These are phyloP conservation scores for Pseudomonodictys pantanalensis DNA, from an alignment of 495 filamentous ascomycete species.

Conservation along the genomic window DNA sequence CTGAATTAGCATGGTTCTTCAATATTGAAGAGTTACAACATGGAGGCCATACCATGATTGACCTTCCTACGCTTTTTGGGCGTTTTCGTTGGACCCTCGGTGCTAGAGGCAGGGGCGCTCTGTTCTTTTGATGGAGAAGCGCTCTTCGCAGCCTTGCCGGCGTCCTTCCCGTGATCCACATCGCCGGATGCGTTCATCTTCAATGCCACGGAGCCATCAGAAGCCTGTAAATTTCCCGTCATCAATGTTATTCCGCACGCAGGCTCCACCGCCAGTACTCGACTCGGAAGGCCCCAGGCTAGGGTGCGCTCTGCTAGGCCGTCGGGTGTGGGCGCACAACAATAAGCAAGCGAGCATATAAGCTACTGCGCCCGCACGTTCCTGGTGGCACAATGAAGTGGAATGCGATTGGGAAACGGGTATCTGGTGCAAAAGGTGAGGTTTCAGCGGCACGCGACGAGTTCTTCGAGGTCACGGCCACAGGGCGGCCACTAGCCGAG, in stretches of 20 bases:
- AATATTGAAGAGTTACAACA: slow-evolving; percentile 27
- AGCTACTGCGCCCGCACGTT: slow-evolving; percentile 26
- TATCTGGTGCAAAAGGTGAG: slow-evolving; percentile 4
- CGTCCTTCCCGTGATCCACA: slow-evolving; percentile 22
- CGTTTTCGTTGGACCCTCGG: slow-evolving; percentile 32
- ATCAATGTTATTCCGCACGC: slow-evolving; percentile 24
- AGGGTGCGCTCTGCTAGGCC: slow-evolving; percentile 11
- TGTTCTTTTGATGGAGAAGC: slow-evolving; percentile 17
- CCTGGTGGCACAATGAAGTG: slow-evolving; percentile 17
- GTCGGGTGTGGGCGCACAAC: not conserved
- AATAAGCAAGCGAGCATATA: slow-evolving; percentile 12
- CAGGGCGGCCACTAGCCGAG: slow-evolving; percentile 5
- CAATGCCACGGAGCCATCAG: slow-evolving; percentile 27
- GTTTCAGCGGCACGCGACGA: slow-evolving; percentile 27
- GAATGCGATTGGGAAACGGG: slow-evolving; percentile 16
- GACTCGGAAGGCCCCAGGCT: slow-evolving; percentile 19
- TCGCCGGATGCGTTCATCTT: slow-evolving; percentile 28
- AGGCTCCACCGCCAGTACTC: slow-evolving; percentile 24
- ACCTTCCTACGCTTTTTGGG: slow-evolving; percentile 98
- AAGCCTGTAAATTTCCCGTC: slow-evolving; percentile 28
- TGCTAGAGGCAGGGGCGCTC: slow-evolving; percentile 18
- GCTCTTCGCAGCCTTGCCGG: slow-evolving; percentile 26
- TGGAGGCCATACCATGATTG: slow-evolving; percentile 76
- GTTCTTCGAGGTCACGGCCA: slow-evolving; percentile 2
- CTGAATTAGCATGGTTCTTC: slow-evolving; percentile 43